Conservation (phyloP, 345 rosid genomes). For the Conringia planisiliqua region DNA sequence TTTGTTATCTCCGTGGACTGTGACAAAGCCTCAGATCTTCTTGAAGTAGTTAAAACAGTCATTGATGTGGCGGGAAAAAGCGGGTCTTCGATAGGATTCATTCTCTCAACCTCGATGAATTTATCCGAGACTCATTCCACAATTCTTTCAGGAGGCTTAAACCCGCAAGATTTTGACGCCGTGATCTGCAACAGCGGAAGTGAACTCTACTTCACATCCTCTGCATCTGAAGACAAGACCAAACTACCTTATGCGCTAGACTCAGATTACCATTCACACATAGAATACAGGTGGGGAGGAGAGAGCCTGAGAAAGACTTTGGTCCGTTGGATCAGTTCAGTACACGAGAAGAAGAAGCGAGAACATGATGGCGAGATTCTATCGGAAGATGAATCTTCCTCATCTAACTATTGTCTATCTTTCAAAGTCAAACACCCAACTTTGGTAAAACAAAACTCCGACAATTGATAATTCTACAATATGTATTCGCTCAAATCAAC, state of each 20-base stretch:
- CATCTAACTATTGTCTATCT: slow-evolving; percentile 49
- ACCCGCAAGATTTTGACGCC: slow-evolving; percentile 57
- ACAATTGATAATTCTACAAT: background rate
- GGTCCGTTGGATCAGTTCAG: slow-evolving; percentile 60
- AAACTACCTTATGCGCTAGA: slow-evolving; percentile 49
- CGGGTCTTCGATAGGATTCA: slow-evolving; percentile 42
- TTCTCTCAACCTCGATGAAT: slow-evolving; percentile 54
- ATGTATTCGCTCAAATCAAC: no score
- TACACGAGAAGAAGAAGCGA: slow-evolving; percentile 42
- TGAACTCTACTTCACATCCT: slow-evolving; percentile 55
- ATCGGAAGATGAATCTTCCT: slow-evolving; percentile 46
- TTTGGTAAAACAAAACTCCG: slow-evolving; percentile 35
- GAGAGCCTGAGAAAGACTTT: slow-evolving; percentile 63
- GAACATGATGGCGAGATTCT: slow-evolving; percentile 37
- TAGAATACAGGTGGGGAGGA: slow-evolving; percentile 76
- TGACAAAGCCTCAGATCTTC: slow-evolving; percentile 34
- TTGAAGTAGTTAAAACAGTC: slow-evolving; percentile 36
- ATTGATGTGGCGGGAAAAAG: slow-evolving; percentile 38
- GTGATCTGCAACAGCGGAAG: slow-evolving; percentile 67
- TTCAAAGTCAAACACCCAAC: slow-evolving; percentile 44
- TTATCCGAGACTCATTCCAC: slow-evolving; percentile 51
- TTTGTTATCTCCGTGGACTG: slow-evolving; percentile 58
- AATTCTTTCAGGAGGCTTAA: slow-evolving; percentile 45
- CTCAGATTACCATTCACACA: slow-evolving; percentile 63
- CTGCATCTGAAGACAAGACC: slow-evolving; percentile 37